Evolutionary conservation across 1,284 basidiomycete genomes (phyloP).

Genomic region (Porogramme epimiltina): DNA sequence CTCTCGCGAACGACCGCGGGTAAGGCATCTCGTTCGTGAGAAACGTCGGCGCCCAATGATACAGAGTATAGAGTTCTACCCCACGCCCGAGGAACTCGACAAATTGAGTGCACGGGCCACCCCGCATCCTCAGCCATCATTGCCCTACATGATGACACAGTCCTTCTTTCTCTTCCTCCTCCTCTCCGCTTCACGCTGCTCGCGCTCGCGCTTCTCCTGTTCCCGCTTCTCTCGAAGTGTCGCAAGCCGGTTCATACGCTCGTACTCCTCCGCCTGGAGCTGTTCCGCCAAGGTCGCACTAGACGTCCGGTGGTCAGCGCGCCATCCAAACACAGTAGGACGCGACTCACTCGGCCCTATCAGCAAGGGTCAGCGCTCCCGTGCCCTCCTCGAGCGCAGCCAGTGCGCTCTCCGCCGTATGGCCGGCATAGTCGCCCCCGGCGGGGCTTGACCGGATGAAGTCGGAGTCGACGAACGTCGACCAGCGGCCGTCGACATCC

Average conservation of each 20-base stretch:
- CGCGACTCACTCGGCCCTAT: conserved; percentile 56
- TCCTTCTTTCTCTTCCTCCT: conserved; percentile 48
- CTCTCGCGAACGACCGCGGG: too few species aligned
- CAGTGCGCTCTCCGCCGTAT: conserved; percentile 64
- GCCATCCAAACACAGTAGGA: conserved; percentile 12
- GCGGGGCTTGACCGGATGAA: conserved; percentile 66
- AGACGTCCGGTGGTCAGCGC: neutral
- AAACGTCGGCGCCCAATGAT: too few species aligned
- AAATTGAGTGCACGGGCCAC: too few species aligned
- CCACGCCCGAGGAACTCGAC: too few species aligned
- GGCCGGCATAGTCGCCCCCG: conserved; percentile 80
- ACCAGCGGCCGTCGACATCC: conserved; percentile 80
- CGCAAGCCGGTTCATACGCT: conserved; percentile 43
- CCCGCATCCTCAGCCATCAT: too few species aligned
- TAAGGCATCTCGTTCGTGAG: too few species aligned
- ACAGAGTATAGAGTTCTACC: too few species aligned
- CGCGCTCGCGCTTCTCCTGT: conserved; percentile 22
- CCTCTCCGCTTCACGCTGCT: conserved; percentile 8
- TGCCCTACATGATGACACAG: conserved; percentile 63
- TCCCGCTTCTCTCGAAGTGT: conserved; percentile 42
- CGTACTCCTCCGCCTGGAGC: conserved; percentile 77
- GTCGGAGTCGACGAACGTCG: conserved; percentile 75
- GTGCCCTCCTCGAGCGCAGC: conserved; percentile 30
- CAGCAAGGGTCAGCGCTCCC: conserved; percentile 38
- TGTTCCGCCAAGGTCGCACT: conserved; percentile 68